phyloP scores from a whole-genome alignment of 495 filamentous ascomycete species.

The Hyaloscypha hepaticicola region DNA sequence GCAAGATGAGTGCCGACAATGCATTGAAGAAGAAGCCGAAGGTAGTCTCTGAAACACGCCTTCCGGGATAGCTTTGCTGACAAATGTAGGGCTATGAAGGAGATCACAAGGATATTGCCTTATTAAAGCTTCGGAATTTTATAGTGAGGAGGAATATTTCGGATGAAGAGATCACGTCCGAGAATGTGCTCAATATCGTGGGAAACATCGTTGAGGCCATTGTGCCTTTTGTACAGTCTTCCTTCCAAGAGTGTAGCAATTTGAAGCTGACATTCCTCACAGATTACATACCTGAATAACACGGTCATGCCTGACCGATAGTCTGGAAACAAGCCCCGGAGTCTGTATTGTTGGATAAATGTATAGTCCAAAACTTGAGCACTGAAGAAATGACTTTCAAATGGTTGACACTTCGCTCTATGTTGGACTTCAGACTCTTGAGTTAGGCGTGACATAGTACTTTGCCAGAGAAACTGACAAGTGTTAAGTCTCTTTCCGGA shows the following conservation, averaged over 20 bases:
- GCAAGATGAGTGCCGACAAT: conserved; percentile 61
- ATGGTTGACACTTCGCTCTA: too few relatives aligned
- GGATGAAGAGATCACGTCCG: conserved; percentile 53
- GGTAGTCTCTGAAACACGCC: conserved; percentile 45
- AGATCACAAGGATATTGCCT: conserved; percentile 70
- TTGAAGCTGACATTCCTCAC: not conserved
- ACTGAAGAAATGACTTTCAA: too few relatives aligned
- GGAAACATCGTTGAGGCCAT: conserved; percentile 54
- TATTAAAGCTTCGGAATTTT: conserved; percentile 75
- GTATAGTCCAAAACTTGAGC: not conserved
- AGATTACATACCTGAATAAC: conserved; percentile 26
- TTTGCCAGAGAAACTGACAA: too few relatives aligned
- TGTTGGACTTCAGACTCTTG: too few relatives aligned
- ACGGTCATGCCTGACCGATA: conserved; percentile 25
- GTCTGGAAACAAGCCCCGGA: not conserved
- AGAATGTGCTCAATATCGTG: conserved; percentile 54
- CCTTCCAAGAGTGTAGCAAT: conserved; percentile 9
- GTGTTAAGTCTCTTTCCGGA: too few relatives aligned
- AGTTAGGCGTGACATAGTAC: too few relatives aligned
- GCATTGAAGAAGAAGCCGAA: conserved; percentile 85
- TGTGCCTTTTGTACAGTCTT: conserved; percentile 61
- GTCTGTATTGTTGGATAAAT: not conserved
- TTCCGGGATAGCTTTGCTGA: not conserved
- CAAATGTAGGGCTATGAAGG: conserved; percentile 63
- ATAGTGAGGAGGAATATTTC: conserved; percentile 60